Conservation (phyloP, 2,329 filamentous ascomycete species). For the Cercospora citrullina region DNA sequence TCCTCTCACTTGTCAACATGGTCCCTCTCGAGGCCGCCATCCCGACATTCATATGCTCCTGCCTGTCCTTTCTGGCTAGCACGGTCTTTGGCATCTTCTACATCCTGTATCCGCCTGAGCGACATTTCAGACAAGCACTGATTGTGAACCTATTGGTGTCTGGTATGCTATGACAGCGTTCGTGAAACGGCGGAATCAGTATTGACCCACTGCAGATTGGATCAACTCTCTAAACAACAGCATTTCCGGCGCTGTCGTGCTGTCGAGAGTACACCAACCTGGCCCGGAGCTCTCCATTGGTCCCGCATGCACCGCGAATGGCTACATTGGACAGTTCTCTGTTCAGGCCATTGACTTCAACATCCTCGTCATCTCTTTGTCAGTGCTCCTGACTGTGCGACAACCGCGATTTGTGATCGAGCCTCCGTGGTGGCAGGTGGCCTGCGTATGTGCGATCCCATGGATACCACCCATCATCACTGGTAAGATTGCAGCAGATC, state of each 20-base stretch:
- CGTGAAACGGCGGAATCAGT: background rate
- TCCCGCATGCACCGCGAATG: constrained; percentile 45
- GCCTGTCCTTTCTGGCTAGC: constrained; percentile 23
- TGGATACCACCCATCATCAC: constrained; percentile 48
- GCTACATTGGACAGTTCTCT: constrained; percentile 49
- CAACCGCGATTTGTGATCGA: constrained; percentile 39
- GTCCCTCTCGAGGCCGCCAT: constrained; percentile 24
- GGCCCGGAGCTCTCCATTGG: constrained; percentile 31
- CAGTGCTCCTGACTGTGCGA: constrained; percentile 46
- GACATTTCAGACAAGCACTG: constrained; percentile 28
- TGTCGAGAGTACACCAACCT: constrained; percentile 31
- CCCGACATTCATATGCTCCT: constrained; percentile 27
- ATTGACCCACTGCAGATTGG: constrained; percentile 36
- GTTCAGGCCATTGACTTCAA: constrained; percentile 47
- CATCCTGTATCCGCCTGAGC: constrained; percentile 25
- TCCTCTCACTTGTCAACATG: background rate
- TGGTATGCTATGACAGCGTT: constrained; percentile 15
- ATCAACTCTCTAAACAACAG: constrained; percentile 49
- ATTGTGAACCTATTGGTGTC: constrained; percentile 27
- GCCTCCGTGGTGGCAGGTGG: constrained; percentile 31
- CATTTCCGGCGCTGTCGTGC: constrained; percentile 44
- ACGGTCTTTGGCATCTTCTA: constrained; percentile 24
- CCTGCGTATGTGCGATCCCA: constrained; percentile 41
- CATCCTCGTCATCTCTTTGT: constrained; percentile 49
- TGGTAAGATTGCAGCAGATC: constrained; percentile 23